Conservation (phyloP, 768 basidiomycete genomes). For the Termitomyces sp. region DNA sequence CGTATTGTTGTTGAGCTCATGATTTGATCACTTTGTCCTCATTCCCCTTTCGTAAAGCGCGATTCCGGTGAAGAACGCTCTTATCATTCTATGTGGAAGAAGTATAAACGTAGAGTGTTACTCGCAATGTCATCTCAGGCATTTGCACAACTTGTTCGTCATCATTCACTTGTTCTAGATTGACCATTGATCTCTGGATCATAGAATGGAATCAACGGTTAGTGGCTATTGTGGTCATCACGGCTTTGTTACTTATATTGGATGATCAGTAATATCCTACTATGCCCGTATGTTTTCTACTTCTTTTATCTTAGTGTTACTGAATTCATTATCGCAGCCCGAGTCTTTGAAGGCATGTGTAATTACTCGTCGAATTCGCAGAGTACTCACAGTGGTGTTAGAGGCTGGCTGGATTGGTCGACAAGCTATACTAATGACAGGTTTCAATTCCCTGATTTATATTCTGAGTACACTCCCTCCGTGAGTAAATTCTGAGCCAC, state of each 20-base stretch:
- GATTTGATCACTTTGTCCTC: background rate
- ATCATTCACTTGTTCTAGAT: background rate
- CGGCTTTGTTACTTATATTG: constrained; percentile 3
- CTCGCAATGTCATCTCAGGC: constrained; percentile 95
- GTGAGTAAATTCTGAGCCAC: constrained; percentile 29
- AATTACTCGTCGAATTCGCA: background rate
- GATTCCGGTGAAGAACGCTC: constrained; percentile 69
- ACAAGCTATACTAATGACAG: constrained; percentile 84
- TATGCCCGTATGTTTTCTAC: constrained; percentile 71
- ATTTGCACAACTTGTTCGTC: constrained; percentile 85
- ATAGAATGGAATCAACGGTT: constrained; percentile 94
- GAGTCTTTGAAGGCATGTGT: constrained; percentile 82
- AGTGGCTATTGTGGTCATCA: constrained; percentile 12
- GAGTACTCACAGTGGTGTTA: constrained; percentile 18
- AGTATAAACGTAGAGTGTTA: constrained; percentile 81
- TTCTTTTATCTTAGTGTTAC: background rate
- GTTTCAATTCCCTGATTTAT: constrained; percentile 76
- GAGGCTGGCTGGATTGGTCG: constrained; percentile 87
- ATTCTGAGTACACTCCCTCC: constrained; percentile 65
- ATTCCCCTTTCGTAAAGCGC: constrained; percentile 38
- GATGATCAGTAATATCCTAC: constrained; percentile 78
- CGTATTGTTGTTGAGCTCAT: constrained; percentile 9
- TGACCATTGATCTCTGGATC: background rate
- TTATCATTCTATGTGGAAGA: constrained; percentile 80
- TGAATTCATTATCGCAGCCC: constrained; percentile 37